Evolutionary conservation across 2,329 filamentous ascomycete genomes (phyloP), one percentile per base, ranked within the genome.

Genomic region (Talaromyces sp.): DNA sequence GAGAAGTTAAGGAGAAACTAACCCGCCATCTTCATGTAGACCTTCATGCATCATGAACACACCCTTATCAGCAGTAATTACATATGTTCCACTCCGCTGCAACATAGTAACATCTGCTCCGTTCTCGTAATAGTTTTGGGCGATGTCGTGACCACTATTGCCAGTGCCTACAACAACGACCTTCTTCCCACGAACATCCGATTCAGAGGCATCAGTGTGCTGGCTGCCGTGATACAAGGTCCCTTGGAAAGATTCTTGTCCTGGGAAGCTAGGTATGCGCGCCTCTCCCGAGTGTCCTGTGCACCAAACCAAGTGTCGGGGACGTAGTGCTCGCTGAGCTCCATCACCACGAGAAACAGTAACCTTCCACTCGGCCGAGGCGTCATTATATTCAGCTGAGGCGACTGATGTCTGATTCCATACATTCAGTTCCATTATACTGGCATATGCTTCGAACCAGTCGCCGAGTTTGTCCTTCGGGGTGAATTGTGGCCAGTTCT

Each of bases 31-130:
- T 47, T 79, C 77, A 57, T 80, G 78, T 32, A 77, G 58, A 2
- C 76, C 77, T 24, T 75, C 68, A 5, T 73, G 69, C 47, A 75
- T 65, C 65, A 81, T 76, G 33, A 77, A 72, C 0, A 77, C 66
- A 1, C 76, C 75, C 36, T 73, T 73, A 3, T 76, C 71, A 13
- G 70, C 71, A 0, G 75, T 76, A 22, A 82, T 71, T 10, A 82
- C 77, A 61, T 78, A 82, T 2, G 79, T 83, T 2, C 74, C 75
- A 8, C 72, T 70, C 8, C 80, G 77, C 64, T 84, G 81, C 1
- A 84, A 61, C 75, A 84, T 79, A 3, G 80, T 80, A 2, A 82
- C 79, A 17, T 75, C 65, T 4, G 77, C 77, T 1, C 80, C 80
- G 30, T 77, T 74, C 46, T 80, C 73, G 43, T 74, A 72, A 55